phyloP scores from a whole-genome alignment of 2,329 filamentous ascomycete species.

The Ceratocystiopsis sp. region DNA sequence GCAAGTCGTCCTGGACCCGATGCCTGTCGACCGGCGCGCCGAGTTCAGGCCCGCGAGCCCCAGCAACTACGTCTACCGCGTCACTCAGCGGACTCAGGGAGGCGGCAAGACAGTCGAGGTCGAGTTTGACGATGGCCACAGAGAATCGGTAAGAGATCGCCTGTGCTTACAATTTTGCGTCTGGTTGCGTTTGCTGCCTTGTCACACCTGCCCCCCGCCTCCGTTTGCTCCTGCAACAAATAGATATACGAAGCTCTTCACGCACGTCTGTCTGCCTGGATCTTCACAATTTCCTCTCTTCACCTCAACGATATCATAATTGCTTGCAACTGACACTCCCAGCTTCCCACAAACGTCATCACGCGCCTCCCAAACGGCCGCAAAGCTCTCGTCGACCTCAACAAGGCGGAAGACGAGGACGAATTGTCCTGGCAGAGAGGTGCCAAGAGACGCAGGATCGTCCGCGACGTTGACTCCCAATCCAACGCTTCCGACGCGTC shows the following conservation, averaged over 20 bases:
- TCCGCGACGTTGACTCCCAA: not conserved
- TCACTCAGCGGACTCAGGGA: slow-evolving; percentile 2
- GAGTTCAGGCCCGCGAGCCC: slow-evolving; percentile 5
- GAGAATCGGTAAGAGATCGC: slow-evolving; percentile 6
- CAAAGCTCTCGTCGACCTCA: slow-evolving; percentile 1
- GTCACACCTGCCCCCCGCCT: not conserved
- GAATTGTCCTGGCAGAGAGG: not conserved
- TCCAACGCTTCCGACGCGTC: too few species aligned
- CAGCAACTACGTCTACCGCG: slow-evolving; percentile 7
- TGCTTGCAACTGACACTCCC: too few species aligned
- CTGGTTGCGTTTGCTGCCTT: too few species aligned
- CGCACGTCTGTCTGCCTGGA: not conserved
- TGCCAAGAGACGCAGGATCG: slow-evolving; percentile 4
- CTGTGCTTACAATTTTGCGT: not conserved
- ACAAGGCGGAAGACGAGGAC: not conserved
- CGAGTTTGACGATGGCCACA: slow-evolving; percentile 9
- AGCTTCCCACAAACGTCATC: slow-evolving; percentile 3
- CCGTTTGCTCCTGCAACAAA: not conserved
- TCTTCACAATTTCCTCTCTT: not conserved
- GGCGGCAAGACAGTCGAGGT: not conserved
- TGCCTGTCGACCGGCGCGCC: slow-evolving; percentile 2
- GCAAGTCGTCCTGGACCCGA: slow-evolving; percentile 5
- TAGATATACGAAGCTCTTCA: too few species aligned
- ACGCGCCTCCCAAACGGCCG: slow-evolving; percentile 8
- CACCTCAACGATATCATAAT: too few species aligned